These are phyloP conservation scores for Cercophora scortea DNA, from an alignment of 495 filamentous ascomycete species.

Conservation along the genomic window DNA sequence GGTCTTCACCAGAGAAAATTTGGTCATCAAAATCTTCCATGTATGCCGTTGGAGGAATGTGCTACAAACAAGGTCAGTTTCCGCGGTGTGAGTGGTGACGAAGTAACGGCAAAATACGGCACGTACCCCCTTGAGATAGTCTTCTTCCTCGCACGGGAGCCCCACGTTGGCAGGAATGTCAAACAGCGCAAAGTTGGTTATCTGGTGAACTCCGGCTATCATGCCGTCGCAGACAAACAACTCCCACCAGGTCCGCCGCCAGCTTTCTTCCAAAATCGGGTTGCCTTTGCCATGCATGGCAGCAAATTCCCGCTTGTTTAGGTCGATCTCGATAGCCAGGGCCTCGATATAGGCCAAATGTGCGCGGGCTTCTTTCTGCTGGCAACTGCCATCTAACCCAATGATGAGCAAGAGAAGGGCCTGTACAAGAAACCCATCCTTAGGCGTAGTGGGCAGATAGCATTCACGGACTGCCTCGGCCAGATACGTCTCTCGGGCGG, in stretches of 20 bases:
- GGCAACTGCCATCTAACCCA: slow-evolving; percentile 66
- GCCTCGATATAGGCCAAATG: slow-evolving; percentile 61
- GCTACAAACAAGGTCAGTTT: slow-evolving; percentile 28
- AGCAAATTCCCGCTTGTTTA: slow-evolving; percentile 55
- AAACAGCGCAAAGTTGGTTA: slow-evolving; percentile 50
- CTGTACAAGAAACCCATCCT: slow-evolving; percentile 66
- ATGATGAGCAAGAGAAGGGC: slow-evolving; percentile 69
- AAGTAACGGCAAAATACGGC: not conserved
- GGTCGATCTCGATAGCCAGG: slow-evolving; percentile 63
- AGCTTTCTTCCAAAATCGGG: slow-evolving; percentile 56
- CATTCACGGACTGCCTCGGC: slow-evolving; percentile 49
- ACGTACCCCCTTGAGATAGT: slow-evolving; percentile 58
- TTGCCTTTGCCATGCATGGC: slow-evolving; percentile 37
- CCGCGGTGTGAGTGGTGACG: not conserved
- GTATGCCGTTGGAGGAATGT: slow-evolving; percentile 52
- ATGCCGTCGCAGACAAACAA: slow-evolving; percentile 71
- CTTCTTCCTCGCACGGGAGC: slow-evolving; percentile 71
- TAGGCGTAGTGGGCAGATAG: slow-evolving; percentile 39
- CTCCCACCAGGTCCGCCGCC: slow-evolving; percentile 89
- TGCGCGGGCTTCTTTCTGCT: slow-evolving; percentile 56
- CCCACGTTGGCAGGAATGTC: slow-evolving; percentile 50
- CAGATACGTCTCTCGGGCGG: slow-evolving; percentile 43
- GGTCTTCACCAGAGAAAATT: slow-evolving; percentile 52
- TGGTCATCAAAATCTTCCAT: slow-evolving; percentile 66
- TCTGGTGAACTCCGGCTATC: slow-evolving; percentile 49